Evolutionary conservation across 805 yeast species (phyloP), one percentile per base, ranked within the genome.

Genomic region (Yamadazyma insecticola): DNA sequence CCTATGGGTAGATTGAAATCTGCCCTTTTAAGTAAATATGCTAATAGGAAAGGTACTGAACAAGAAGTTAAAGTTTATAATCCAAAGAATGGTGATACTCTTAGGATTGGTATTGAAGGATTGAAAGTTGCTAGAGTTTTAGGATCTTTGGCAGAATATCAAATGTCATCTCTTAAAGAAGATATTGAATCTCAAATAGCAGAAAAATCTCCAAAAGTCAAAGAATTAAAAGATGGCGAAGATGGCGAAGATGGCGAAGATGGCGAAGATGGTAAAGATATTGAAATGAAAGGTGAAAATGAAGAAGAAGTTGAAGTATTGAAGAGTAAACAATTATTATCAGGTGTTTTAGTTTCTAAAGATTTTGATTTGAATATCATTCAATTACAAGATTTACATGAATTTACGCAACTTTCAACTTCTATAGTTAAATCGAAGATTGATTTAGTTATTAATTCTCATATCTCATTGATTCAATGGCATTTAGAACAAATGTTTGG

Each of bases 1-100:
- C 96, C 96, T n/a, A 92, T 92, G 97, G 98, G 97, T 35, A 78
- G 98, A 53, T 62, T 92, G 34, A 92, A 92, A 55, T 84, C 96
- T 16, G 97, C 98, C 0, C 65, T 92, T 23, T 60, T 89, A 40
- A 85, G 96, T 26, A 88, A 87, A 56, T 92, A 90, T 50, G 72
- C 87, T 2, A 74, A 78, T 29, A 67, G 83, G 31, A 87, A 81
- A 52, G 87, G 86, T 6, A 86, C 97, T 0, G 92, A 84, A 12
- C 77, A 84, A 29, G 97, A 92, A 53, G 89, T 89, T 8, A 84
- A 78, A 45, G 94, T 92, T 3, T 90, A 76, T 60, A 90, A 87
- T 43, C 99, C 99, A 4, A 74, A 85, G 49, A 90, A 92, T 53
- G 85, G 97, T 60, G 88, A 85, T 19, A 82, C 76, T 32, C 68